Evolutionary conservation across 2,329 filamentous ascomycete species (phyloP), one percentile per base, ranked within the genome.

Genomic region (Nemania diffusa): DNA sequence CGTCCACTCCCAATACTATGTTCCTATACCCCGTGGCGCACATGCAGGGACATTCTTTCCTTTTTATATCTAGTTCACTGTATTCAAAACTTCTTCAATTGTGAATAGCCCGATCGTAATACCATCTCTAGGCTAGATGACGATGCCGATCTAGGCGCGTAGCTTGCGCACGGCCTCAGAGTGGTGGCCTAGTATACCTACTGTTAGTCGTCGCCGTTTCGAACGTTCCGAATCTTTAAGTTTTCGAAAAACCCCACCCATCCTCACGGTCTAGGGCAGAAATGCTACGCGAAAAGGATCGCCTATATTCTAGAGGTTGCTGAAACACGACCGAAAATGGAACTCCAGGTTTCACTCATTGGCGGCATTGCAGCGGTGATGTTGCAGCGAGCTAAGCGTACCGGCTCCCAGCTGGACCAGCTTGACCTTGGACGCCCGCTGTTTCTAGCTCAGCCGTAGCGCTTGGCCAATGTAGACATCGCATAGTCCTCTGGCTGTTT

Each of bases 301-400:
- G n/a, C n/a, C n/a, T n/a, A n/a, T n/a, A n/a, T n/a, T n/a, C n/a
- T n/a, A n/a, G n/a, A n/a, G n/a, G n/a, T n/a, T n/a, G n/a, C n/a
- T n/a, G n/a, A 9, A 46, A 34, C 17, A 5, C 9, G 3, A 17
- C 29, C 32, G 15, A 32, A 51, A 20, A 51, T 44, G 46, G 6
- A 15, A 62, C 15, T 22, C n/a, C 27, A 9, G 42, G n/a, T 20
- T 26, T 55, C 22, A 34, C 58, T 53, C 37, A 62, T 50, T 26
- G 67, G 91, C 0, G 97, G 84, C 0, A 92, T 93, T 17, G 85
- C 88, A 32, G 94, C 94, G 0, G 94, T 97, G 15, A 94, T 97
- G 79, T 97, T 94, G 44, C 92, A 87, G 13, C 93, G 94, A 1
- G 94, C 94, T 17, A 97, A 87, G 2, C 97, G 86, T 11, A 97